Conservation (phyloP, 495 filamentous ascomycete genomes). For the Penicillium steckii region DNA sequence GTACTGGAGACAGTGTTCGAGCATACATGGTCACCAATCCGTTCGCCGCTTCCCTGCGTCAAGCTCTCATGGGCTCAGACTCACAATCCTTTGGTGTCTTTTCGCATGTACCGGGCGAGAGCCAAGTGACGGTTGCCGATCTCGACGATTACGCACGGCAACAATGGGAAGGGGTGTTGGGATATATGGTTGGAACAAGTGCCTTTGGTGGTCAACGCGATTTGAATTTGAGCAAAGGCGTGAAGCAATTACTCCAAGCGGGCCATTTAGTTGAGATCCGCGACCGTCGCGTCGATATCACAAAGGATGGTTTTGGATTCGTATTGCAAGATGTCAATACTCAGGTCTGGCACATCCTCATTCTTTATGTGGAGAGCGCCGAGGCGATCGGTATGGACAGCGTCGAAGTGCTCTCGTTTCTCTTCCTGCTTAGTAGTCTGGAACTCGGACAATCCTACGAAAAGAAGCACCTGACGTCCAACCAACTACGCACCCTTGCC, state of each 20-base stretch:
- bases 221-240: constrained; percentile 67
- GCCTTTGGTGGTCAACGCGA: constrained; percentile 50
- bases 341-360: constrained; percentile 92
- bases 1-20: constrained; percentile 56
- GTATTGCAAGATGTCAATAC: constrained; percentile 92
- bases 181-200: constrained; percentile 84
- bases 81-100: constrained; percentile 90
- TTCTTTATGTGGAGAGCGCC: constrained; percentile 89
- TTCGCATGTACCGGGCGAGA: constrained; percentile 56
- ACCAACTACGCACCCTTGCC: constrained; percentile 81
- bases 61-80: constrained; percentile 80
- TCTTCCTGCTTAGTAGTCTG: constrained; percentile 92
- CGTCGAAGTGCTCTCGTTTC: constrained; percentile 90
- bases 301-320: constrained; percentile 89
- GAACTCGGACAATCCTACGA: constrained; percentile 89
- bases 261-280: constrained; percentile 76
- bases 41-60: constrained; percentile 72
- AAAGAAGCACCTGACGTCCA: constrained; percentile 71
- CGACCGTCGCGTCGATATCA: constrained; percentile 65
- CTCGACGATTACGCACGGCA: constrained; percentile 83
- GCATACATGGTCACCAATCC: constrained; percentile 70
- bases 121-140: constrained; percentile 59
- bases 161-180: constrained; percentile 94
- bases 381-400: constrained; percentile 75
- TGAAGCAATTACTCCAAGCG: constrained; percentile 74